Conservation (phyloP, 257 asterid genomes). For the Nicotiana otophora region DNA sequence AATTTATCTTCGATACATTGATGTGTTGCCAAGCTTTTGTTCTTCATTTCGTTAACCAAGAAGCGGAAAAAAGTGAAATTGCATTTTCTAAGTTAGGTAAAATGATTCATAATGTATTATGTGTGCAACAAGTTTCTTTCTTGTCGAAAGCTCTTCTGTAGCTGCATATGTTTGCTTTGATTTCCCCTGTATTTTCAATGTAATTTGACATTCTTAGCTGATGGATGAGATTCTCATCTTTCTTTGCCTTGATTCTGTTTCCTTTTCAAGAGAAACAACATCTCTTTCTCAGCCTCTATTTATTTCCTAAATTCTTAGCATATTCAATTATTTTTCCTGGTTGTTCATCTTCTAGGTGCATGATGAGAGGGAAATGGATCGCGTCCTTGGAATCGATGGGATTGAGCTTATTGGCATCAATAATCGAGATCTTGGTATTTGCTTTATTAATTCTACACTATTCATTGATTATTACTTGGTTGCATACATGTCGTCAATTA, state of each 20-base stretch:
- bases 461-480: neutral
- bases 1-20: neutral
- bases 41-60: no score
- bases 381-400: slow-evolving; percentile 68
- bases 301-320: neutral
- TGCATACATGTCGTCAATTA: neutral
- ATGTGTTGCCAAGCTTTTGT: no score
- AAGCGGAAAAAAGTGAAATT: no score
- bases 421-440: slow-evolving; percentile 75
- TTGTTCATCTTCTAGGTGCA: slow-evolving; percentile 57
- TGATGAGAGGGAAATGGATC: slow-evolving; percentile 88
- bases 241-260: no score
- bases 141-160: no score
- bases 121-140: no score
- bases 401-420: slow-evolving; percentile 83
- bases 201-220: no score
- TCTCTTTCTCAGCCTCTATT: neutral
- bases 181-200: no score
- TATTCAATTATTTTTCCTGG: neutral
- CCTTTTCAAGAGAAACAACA: neutral
- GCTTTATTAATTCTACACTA: neutral
- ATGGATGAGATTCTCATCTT: no score
- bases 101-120: no score
- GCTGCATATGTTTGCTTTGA: no score
- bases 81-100: no score